Base-by-base conservation (phyloP, 176 grass and related monocot species). In the Luzula sylvatica region DNA sequence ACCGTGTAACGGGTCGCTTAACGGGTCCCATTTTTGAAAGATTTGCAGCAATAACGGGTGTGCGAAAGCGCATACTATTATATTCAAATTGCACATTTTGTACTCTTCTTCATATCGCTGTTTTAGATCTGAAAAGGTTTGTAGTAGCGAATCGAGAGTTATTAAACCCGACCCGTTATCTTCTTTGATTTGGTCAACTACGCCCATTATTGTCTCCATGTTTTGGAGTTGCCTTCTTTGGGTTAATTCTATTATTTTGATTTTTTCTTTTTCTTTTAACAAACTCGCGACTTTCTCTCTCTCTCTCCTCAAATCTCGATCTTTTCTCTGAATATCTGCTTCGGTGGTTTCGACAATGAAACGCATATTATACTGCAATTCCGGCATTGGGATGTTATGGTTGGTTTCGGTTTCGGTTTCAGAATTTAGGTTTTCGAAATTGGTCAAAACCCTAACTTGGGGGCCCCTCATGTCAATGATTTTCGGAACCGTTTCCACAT, bases 11-110 rank as follows among this genome's bases (percentile, higher is more conserved):
- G 83, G 88, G 67, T 94, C 79, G 47, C 80, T 67, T 32, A 86
- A 57, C 15, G 87, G 81, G 2, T 82, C 65, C 81, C 87, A 76
- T 39, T 38, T 27, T 17, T 53, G 71, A 71, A 87, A 73, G 68
- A 52, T 58, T 5, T 55, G 35, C 16, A 69, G 47, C 50, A 94
- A 50, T 26, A 76, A 46, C 7, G 78, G 72, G 16, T 53, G 56
- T 55, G 58, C 68, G 26, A 86, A 53, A 11, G 23, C 20, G 54
- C 42, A 46, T 18, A 64, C 68, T 43, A 65, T 30, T 3, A 59
- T 20, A 13, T 66, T 73, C 9, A 94, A 39, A 54, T 58, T 46
- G 64, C 47, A 60, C 27, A 56, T 22, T 52, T 38, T 18, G 63
- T 94, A 94, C 48, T 73, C 75, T 25, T 53, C 58, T 4, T 48